These are phyloP conservation scores for Dictyostelium capitatum DNA, from an alignment of 78 protist genomes.

Conservation along the genomic window DNA sequence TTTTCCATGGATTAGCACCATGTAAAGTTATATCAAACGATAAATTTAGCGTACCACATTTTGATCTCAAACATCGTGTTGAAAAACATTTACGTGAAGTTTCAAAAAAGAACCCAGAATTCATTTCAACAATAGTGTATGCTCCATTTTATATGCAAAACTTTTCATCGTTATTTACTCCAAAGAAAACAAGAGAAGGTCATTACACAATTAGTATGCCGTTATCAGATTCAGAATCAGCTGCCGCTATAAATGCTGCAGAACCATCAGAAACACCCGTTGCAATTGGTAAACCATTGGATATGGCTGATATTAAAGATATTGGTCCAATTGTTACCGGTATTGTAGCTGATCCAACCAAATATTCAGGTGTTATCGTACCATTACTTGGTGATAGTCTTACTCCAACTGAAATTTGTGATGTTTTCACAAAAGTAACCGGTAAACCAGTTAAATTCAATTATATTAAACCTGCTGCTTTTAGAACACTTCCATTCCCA, in stretches of 20 bases:
- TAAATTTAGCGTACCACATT: conserved; percentile 5
- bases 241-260: not conserved
- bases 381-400: not conserved
- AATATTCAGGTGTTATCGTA: conserved; percentile 25
- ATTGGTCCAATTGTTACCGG: conserved; percentile 31
- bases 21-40: conserved; percentile 11
- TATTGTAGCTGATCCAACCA: not conserved
- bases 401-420: conserved; percentile 13
- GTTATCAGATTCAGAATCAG: not conserved
- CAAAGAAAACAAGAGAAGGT: not conserved
- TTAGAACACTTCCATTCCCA: conserved; percentile 23
- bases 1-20: conserved; percentile 5
- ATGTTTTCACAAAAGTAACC: not conserved
- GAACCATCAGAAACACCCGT: not conserved
- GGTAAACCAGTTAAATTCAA: conserved; percentile 28
- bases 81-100: conserved; percentile 11
- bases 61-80: conserved; percentile 18
- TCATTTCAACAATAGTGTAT: conserved; percentile 2
- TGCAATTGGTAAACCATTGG: not conserved
- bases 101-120: not conserved
- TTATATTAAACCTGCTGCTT: conserved; percentile 4
- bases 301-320: conserved; percentile 25
- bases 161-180: not conserved
- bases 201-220: conserved; percentile 21
- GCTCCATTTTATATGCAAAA: conserved; percentile 38